A percentile compares a stretch with the other conserved stretches of the same genome.
These are phyloP conservation scores for Hylodesmum podocarpum DNA, from an alignment of 306 rosid genomes.

Conservation along the genomic window DNA sequence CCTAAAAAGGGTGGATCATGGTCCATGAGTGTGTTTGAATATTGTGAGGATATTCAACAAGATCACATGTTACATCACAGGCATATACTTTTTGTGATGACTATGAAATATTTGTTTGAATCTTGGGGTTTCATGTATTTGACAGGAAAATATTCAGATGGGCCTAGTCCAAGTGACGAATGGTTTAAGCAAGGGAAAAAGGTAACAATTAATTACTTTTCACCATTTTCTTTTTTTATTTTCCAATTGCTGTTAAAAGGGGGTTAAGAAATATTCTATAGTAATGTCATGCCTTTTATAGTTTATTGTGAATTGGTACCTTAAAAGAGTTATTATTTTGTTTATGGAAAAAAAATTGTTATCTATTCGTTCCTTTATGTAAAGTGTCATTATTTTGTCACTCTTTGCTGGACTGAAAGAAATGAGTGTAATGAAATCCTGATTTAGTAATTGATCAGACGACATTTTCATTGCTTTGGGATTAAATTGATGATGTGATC, in stretches of 20 bases:
- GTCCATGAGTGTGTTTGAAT: too few relatives aligned
- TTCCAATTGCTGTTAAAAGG: not conserved
- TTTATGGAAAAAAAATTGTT: not conserved
- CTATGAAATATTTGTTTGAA: constrained; percentile 16
- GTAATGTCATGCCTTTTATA: not conserved
- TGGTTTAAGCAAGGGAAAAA: constrained; percentile 86
- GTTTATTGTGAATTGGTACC: not conserved
- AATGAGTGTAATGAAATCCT: not conserved
- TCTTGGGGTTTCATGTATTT: constrained; percentile 11
- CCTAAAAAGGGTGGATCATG: not conserved
- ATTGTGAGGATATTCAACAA: too few relatives aligned
- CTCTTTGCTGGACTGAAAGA: not conserved
- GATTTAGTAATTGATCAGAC: not conserved
- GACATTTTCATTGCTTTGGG: not conserved
- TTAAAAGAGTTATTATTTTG: not conserved
- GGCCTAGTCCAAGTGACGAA: constrained; percentile 79
- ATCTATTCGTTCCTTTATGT: not conserved
- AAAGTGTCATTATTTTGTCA: not conserved
- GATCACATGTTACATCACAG: not conserved
- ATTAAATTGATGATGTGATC: not conserved
- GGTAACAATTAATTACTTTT: constrained; percentile 40
- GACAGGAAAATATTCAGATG: constrained; percentile 86
- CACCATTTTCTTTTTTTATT: not conserved
- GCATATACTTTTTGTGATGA: not conserved
- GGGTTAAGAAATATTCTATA: not conserved